Evolutionary conservation across 441 rosid genomes (phyloP), one percentile per base, ranked within the genome.

Genomic region (Euphorbia schlechtendalii): DNA sequence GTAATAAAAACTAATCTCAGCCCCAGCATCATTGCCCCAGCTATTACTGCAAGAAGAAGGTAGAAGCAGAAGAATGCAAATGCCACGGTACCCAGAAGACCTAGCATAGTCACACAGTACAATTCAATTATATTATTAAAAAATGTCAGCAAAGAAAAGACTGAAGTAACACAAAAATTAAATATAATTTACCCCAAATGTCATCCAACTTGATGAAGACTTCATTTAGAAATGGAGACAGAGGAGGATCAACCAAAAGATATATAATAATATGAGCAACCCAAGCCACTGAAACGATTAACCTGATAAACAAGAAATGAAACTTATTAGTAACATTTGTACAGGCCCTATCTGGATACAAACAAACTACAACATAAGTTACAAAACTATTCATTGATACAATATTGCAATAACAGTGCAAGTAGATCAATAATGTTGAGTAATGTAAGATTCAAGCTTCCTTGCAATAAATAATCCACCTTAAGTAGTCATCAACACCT

Each of bases 21-120:
- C 28, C 99, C 98, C 72, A 95, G 80, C 99, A 95, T 89, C 99
- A 91, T 92, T 66, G 98, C 97, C 66, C 99, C 99, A 69, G 99
- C 98, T 59, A 95, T 81, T 68, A 95, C 98, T 56, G 98, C 97
- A 70, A 95, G 92, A 63, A 95, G 82, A 53, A 95, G 96, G 81
- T 95, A 95, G 83, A 92, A 89, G 84, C 99, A 95, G 82, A 95
- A 95, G 81, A 95, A 92, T 32, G 99, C 98, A 80, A 95, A 95
- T 51, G 99, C 99, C 38, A 73, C 96, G 24, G 99, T 95, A 72
- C 99, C 99, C 59, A 95, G 81, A 81, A 95, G 99, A 72, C 99
- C 99, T 92, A 72, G 77, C 58, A 64, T 74, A 63, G 52, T 59
- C 43, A 61, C 63, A 74, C n/a, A 64, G 54, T 17, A 70, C 52